A percentile compares a stretch with the other conserved stretches of the same genome.
phyloP scores from a whole-genome alignment of 495 filamentous ascomycete genomes.

The Stereocaulon alpinum region DNA sequence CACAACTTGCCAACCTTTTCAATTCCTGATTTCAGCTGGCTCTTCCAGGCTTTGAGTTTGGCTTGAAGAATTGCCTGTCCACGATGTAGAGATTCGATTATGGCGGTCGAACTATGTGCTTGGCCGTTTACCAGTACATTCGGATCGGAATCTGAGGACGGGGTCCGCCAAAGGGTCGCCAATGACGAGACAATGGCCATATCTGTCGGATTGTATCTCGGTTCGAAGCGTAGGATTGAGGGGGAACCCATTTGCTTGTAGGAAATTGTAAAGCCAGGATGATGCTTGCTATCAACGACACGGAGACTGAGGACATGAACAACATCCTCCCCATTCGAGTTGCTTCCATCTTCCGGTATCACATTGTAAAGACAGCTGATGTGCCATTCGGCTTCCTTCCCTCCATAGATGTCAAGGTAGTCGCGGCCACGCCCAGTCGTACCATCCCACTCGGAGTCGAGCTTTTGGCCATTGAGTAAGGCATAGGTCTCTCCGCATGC shows the following conservation, averaged over 20 bases:
- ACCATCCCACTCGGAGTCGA: slow-evolving; percentile 27
- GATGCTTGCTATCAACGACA: slow-evolving; percentile 30
- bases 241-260: slow-evolving; percentile 35
- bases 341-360: slow-evolving; percentile 11
- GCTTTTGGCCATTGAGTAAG: slow-evolving; percentile 28
- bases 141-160: slow-evolving; percentile 5
- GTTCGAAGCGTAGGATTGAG: slow-evolving; percentile 29
- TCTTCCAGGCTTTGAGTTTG: slow-evolving; percentile 2
- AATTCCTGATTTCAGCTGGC: not conserved
- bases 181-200: not conserved
- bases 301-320: slow-evolving; percentile 38
- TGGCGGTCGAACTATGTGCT: not conserved
- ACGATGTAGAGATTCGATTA: not conserved
- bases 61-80: slow-evolving; percentile 3
- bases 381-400: slow-evolving; percentile 34
- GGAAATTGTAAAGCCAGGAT: slow-evolving; percentile 34
- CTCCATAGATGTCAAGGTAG: slow-evolving; percentile 26
- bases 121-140: not conserved
- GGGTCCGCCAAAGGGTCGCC: slow-evolving; percentile 4
- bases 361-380: slow-evolving; percentile 34
- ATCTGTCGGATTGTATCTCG: not conserved
- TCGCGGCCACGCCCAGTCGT: slow-evolving; percentile 28
- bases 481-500: slow-evolving; percentile 31
- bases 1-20: slow-evolving; percentile 17
- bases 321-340: slow-evolving; percentile 27